Percentiles rank a stretch among this genome's conserved stretches.
Conservation (phyloP, 2,329 filamentous ascomycete genomes). For the Trichophyton simii region DNA sequence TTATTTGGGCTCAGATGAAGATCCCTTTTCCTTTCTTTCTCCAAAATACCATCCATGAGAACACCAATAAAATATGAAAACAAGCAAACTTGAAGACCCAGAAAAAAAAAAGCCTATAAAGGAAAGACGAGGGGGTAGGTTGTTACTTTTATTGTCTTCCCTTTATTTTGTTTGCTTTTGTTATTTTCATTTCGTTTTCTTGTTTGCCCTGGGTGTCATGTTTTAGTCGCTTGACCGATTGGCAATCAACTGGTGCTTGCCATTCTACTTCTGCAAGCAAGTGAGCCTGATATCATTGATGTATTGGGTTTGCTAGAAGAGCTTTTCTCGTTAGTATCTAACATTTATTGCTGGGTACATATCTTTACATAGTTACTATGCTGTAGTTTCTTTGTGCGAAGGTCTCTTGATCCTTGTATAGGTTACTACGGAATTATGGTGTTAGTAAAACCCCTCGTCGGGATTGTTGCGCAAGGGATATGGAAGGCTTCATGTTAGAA, state of each 20-base stretch:
- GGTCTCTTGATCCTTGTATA: slow-evolving; percentile 2
- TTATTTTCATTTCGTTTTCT: not conserved
- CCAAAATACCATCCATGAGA: not conserved
- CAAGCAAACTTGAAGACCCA: not conserved
- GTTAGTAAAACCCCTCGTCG: not conserved
- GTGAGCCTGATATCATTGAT: not conserved
- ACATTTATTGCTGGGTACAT: slow-evolving; percentile 1
- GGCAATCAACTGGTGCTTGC: not conserved
- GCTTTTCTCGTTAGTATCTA: not conserved
- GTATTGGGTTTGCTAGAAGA: not conserved
- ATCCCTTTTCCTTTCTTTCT: not conserved
- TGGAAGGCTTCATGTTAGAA: not conserved
- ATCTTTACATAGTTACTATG: slow-evolving; percentile 4
- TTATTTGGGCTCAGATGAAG: slow-evolving; percentile 2
- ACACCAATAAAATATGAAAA: not conserved
- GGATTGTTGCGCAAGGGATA: not conserved
- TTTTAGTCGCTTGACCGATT: not conserved
- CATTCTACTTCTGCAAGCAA: not conserved
- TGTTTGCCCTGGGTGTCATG: not conserved
- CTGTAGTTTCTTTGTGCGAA: slow-evolving; percentile 3
- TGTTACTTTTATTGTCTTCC: not conserved
- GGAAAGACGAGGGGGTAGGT: not conserved
- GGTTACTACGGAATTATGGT: not conserved
- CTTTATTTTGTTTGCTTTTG: not conserved
- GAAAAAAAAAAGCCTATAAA: not conserved